phyloP scores from a whole-genome alignment of 441 rosid species.

The Populus hybrid region DNA sequence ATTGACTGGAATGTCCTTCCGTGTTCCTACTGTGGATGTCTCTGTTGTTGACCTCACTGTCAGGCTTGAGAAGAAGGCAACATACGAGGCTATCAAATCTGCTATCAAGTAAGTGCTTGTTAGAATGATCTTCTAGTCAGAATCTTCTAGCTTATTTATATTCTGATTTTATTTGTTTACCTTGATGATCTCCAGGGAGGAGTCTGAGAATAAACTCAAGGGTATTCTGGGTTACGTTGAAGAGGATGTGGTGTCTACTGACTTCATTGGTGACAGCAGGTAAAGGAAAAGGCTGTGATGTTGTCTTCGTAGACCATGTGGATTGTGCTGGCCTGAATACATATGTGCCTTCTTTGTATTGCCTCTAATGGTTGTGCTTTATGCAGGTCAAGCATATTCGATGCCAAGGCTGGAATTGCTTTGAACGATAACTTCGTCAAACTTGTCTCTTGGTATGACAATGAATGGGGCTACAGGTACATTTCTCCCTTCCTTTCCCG shows the following conservation, averaged over 20 bases:
- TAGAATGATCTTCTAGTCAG: background rate
- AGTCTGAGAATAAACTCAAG: conserved; percentile 61
- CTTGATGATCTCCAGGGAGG: conserved; percentile 42
- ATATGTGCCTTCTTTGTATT: background rate
- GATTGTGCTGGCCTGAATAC: background rate
- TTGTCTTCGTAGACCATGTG: background rate
- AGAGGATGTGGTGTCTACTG: conserved; percentile 73
- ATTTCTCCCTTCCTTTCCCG: background rate
- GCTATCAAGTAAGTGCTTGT: conserved; percentile 49
- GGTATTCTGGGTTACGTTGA: conserved; percentile 73
- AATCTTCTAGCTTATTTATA: background rate
- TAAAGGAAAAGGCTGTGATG: conserved; percentile 9
- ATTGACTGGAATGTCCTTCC: conserved; percentile 88
- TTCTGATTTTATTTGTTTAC: background rate
- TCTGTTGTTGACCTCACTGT: conserved; percentile 88
- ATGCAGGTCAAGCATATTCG: conserved; percentile 73
- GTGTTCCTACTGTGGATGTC: conserved; percentile 84
- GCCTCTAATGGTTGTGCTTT: background rate
- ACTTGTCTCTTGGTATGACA: conserved; percentile 85
- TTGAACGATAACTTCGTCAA: conserved; percentile 61
- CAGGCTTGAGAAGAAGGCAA: conserved; percentile 59
- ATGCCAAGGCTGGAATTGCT: conserved; percentile 87
- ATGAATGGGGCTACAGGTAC: conserved; percentile 90
- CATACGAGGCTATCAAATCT: conserved; percentile 61
- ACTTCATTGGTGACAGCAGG: conserved; percentile 73